phyloP scores from a whole-genome alignment of 257 asterid species.

The Gentiana dahurica region DNA sequence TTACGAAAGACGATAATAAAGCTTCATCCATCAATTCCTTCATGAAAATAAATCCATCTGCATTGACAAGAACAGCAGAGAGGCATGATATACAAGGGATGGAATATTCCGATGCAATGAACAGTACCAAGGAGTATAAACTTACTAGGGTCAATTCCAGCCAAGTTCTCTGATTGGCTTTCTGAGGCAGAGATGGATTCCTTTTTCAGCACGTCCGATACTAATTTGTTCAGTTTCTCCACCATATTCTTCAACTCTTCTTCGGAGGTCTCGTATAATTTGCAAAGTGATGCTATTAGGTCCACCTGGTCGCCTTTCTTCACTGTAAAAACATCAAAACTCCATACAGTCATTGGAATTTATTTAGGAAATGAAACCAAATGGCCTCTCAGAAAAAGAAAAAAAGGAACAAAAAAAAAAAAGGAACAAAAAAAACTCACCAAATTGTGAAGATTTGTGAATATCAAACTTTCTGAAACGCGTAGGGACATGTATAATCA shows the following conservation, averaged over 20 bases:
- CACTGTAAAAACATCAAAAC: constrained; percentile 33
- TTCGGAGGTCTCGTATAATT: constrained; percentile 68
- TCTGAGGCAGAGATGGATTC: constrained; percentile 54
- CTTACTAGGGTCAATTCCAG: constrained; percentile 50
- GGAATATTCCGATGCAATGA: not conserved
- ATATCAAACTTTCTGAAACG: constrained; percentile 53
- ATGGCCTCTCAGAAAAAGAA: too few relatives aligned
- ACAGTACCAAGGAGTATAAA: constrained; percentile 3
- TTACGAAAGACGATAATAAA: constrained; percentile 40
- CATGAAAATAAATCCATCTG: constrained; percentile 74
- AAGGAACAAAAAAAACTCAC: constrained; percentile 27
- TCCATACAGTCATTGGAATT: constrained; percentile 3
- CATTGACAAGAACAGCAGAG: constrained; percentile 14
- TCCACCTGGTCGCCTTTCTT: constrained; percentile 67
- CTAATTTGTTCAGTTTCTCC: constrained; percentile 55
- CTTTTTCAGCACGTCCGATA: constrained; percentile 51
- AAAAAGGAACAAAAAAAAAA: too few relatives aligned
- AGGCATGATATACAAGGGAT: not conserved
- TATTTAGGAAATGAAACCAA: constrained; percentile 1
- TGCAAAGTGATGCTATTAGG: constrained; percentile 72
- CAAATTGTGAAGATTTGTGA: constrained; percentile 55
- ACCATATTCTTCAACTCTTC: constrained; percentile 58
- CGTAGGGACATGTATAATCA: constrained; percentile 65
- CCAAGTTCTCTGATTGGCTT: constrained; percentile 40
- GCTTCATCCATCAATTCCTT: constrained; percentile 72